Conservation (phyloP, 129 eudicot species). For the Centaurea solstitialis region DNA sequence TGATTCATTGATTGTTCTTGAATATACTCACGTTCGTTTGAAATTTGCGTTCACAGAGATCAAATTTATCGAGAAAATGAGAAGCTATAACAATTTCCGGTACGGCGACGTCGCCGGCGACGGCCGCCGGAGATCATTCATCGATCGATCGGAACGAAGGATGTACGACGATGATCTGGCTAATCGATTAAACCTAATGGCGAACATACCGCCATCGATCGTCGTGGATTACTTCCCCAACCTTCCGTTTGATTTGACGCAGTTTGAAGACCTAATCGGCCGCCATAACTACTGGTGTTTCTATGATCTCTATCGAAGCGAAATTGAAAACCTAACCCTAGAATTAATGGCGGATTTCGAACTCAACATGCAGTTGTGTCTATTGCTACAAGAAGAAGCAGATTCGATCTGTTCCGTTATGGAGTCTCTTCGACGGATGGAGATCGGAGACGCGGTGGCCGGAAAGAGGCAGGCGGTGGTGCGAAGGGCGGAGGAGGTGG, state of each 20-base stretch:
- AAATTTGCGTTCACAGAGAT: not conserved
- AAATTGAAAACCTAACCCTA: slow-evolving; percentile 61
- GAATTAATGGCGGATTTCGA: slow-evolving; percentile 44
- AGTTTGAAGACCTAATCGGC: slow-evolving; percentile 39
- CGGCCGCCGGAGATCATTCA: not conserved
- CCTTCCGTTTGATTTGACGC: slow-evolving; percentile 8
- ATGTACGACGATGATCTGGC: not conserved
- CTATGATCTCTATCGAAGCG: slow-evolving; percentile 34
- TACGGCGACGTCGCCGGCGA: not conserved
- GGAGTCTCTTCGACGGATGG: slow-evolving; percentile 21
- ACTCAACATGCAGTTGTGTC: slow-evolving; percentile 32
- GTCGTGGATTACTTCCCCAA: not conserved
- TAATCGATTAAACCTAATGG: not conserved
- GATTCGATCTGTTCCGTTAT: not conserved
- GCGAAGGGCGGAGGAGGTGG: slow-evolving; percentile 19
- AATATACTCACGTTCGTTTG: not conserved
- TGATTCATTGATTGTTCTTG: no score
- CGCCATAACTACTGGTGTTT: slow-evolving; percentile 29
- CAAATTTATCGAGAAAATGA: not conserved
- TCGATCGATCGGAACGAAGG: not conserved
- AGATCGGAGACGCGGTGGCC: slow-evolving; percentile 12
- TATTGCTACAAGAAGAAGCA: slow-evolving; percentile 14
- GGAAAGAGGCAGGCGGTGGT: slow-evolving; percentile 1
- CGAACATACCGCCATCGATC: not conserved
- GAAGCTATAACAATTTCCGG: not conserved